phyloP scores from a whole-genome alignment of 2,329 filamentous ascomycete species.

The Ophiosphaerella herpotricha region DNA sequence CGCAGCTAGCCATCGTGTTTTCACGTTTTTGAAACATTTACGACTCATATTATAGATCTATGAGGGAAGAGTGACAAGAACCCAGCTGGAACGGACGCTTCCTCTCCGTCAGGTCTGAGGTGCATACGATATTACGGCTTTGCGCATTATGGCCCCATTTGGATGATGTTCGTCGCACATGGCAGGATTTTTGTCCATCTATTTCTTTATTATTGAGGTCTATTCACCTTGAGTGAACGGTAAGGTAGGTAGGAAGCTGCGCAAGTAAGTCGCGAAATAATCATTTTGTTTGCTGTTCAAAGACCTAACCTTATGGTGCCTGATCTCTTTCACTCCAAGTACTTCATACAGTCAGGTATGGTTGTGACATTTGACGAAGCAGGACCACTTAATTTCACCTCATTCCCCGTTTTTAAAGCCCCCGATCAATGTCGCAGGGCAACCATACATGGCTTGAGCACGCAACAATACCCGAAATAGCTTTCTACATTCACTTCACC shows the following conservation, averaged over 20 bases:
- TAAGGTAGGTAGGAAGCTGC: conserved; percentile 1
- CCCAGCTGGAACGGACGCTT: conserved; percentile 29
- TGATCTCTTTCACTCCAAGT: no score
- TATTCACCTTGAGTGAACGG: neutral
- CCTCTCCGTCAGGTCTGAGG: conserved; percentile 30
- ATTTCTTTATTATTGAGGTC: no score
- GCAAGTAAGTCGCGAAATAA: neutral
- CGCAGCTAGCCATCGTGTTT: conserved; percentile 5
- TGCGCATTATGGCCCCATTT: conserved; percentile 14
- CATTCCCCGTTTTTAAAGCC: no score
- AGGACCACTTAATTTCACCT: neutral
- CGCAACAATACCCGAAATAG: no score
- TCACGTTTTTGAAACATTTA: conserved; percentile 1
- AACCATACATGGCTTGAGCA: no score
- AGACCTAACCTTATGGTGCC: no score
- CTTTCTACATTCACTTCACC: no score
- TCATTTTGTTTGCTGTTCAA: conserved; percentile 1
- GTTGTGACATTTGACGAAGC: neutral
- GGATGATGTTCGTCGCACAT: conserved; percentile 11
- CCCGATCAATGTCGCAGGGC: no score
- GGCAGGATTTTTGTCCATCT: neutral
- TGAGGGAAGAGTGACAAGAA: conserved; percentile 23
- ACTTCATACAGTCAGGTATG: no score
- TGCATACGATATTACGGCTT: conserved; percentile 22
- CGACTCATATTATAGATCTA: conserved; percentile 23